Evolutionary conservation across 164 flowering plant species (phyloP).

Genomic region (Houttuynia cordata): DNA sequence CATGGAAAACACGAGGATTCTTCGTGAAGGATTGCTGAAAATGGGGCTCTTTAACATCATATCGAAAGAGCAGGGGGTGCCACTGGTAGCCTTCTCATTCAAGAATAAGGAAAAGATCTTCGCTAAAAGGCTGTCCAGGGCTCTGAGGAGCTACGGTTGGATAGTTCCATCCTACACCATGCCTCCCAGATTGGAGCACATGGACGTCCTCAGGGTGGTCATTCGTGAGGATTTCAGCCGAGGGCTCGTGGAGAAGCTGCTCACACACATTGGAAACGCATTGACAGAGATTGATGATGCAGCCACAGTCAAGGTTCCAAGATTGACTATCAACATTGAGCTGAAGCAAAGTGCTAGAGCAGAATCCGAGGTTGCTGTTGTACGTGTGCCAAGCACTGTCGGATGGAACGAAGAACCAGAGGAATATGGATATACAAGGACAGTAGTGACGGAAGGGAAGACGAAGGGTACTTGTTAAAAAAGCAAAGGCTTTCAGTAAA

Average conservation of each 20-base stretch:
- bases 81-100: slow-evolving; percentile 29
- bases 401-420: neutral
- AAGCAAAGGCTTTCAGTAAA: too few relatives aligned
- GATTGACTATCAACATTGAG: neutral
- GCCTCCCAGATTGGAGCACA: slow-evolving; percentile 46
- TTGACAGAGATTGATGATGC: neutral
- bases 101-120: slow-evolving; percentile 17
- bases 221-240: slow-evolving; percentile 64
- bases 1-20: slow-evolving; percentile 19
- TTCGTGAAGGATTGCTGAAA: slow-evolving; percentile 23
- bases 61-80: slow-evolving; percentile 26
- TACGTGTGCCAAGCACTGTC: too few relatives aligned
- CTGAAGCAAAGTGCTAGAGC: neutral
- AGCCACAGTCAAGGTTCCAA: neutral
- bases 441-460: neutral
- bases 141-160: slow-evolving; percentile 26
- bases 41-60: slow-evolving; percentile 26
- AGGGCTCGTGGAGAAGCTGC: slow-evolving; percentile 38
- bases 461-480: slow-evolving; percentile 1
- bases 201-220: slow-evolving; percentile 57
- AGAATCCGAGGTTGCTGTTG: too few relatives aligned
- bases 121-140: slow-evolving; percentile 22
- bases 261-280: neutral
- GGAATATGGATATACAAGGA: neutral
- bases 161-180: slow-evolving; percentile 42